phyloP scores from a whole-genome alignment of 306 rosid species.

The Pyrus betulifolia region DNA sequence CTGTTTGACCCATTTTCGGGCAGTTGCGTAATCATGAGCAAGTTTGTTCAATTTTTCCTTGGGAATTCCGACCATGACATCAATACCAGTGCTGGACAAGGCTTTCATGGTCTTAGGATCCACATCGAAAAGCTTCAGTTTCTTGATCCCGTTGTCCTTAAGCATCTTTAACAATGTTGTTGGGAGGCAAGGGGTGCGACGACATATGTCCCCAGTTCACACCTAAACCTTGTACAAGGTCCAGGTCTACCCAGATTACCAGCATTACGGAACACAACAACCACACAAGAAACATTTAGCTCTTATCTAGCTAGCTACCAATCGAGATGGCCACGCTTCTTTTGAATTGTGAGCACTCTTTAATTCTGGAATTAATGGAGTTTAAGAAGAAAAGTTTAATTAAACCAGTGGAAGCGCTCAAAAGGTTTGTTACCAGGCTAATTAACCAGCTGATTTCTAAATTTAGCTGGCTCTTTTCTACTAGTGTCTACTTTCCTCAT shows the following conservation, averaged over 20 bases:
- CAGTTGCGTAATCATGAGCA: conserved; percentile 4
- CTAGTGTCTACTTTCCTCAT: too few species aligned
- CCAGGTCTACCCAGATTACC: background rate
- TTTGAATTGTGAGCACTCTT: background rate
- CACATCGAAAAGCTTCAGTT: conserved; percentile 57
- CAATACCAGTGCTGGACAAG: conserved; percentile 42
- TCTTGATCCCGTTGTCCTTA: conserved; percentile 52
- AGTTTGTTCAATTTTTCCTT: conserved; percentile 38
- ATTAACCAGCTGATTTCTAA: too few species aligned
- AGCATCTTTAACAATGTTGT: conserved; percentile 39
- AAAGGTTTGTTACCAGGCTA: too few species aligned
- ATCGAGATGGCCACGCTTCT: background rate
- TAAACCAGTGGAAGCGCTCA: too few species aligned
- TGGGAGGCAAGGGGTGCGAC: conserved; percentile 44
- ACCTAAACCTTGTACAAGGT: conserved; percentile 30
- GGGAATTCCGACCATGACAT: conserved; percentile 65
- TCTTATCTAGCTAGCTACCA: background rate
- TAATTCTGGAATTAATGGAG: background rate
- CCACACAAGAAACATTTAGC: conserved; percentile 10
- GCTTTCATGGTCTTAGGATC: conserved; percentile 49
- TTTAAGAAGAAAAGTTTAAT: background rate
- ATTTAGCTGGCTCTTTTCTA: too few species aligned
- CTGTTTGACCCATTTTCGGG: conserved; percentile 50
- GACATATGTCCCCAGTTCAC: conserved; percentile 66
- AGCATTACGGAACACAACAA: conserved; percentile 3